These are phyloP conservation scores for Tolypocladium tropicale DNA, from an alignment of 2,329 filamentous ascomycete genomes.

Conservation along the genomic window DNA sequence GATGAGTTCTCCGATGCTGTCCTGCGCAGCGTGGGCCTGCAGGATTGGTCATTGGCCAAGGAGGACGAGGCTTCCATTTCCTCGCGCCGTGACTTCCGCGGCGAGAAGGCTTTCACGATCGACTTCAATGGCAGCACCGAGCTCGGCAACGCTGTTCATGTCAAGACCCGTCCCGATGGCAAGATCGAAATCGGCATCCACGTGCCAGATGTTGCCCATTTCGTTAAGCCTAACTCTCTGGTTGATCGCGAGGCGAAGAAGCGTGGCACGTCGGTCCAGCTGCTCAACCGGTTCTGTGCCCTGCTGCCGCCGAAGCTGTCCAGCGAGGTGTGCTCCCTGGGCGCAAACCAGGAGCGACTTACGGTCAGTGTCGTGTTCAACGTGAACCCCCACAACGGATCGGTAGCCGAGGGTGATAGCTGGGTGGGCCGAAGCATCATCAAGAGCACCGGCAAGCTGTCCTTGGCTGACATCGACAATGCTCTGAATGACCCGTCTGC, in stretches of 20 bases:
- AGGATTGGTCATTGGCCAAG: conserved; percentile 79
- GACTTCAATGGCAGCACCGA: conserved; percentile 82
- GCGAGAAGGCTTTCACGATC: conserved; percentile 82
- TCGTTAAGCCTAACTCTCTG: conserved; percentile 90
- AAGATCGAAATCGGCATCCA: conserved; percentile 92
- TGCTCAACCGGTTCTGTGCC: conserved; percentile 80
- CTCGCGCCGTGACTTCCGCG: conserved; percentile 79
- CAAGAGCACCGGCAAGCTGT: conserved; percentile 79
- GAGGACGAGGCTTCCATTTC: conserved; percentile 68
- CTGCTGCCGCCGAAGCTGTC: conserved; percentile 83
- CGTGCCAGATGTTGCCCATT: conserved; percentile 90
- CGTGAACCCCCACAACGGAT: conserved; percentile 71
- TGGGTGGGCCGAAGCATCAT: conserved; percentile 93
- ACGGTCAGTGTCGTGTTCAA: conserved; percentile 90
- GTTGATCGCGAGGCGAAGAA: conserved; percentile 98
- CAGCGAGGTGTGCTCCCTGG: conserved; percentile 77
- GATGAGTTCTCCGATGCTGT: conserved; percentile 98
- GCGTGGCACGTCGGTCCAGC: conserved; percentile 88
- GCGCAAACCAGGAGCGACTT: conserved; percentile 79
- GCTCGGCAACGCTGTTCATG: conserved; percentile 84
- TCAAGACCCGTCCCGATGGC: conserved; percentile 74
- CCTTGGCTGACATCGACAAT: conserved; percentile 76
- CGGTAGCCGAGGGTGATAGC: conserved; percentile 71
- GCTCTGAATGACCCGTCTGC: conserved; percentile 57
- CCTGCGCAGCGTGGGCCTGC: conserved; percentile 79